Percentiles rank a stretch among this genome's conserved stretches.
These are phyloP conservation scores for Lodderomyces orthopsilosis DNA, from an alignment of 1,139 yeast genomes.

Conservation along the genomic window DNA sequence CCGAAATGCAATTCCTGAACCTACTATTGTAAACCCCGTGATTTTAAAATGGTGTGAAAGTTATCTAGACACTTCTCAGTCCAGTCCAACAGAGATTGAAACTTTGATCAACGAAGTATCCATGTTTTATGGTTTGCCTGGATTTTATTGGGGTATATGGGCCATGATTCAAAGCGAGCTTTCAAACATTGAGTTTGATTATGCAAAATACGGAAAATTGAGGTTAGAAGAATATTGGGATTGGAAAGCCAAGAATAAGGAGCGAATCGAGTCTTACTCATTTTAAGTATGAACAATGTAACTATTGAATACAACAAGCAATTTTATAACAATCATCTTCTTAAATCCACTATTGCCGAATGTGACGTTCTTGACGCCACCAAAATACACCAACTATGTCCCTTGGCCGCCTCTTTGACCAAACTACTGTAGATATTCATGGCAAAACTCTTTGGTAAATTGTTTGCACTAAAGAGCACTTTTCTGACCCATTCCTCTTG, in stretches of 20 bases:
- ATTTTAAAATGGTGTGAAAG: slow-evolving; percentile 55
- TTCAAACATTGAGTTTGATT: slow-evolving; percentile 73
- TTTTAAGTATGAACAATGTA: neutral
- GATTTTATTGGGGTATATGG: slow-evolving; percentile 87
- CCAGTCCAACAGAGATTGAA: slow-evolving; percentile 24
- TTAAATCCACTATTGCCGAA: slow-evolving; percentile 64
- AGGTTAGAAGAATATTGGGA: slow-evolving; percentile 68
- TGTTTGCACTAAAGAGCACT: slow-evolving; percentile 62
- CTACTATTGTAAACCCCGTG: slow-evolving; percentile 39
- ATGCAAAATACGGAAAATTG: slow-evolving; percentile 55
- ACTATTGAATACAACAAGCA: neutral
- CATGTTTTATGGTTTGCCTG: slow-evolving; percentile 73
- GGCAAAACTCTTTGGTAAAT: slow-evolving; percentile 72
- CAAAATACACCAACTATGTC: slow-evolving; percentile 69
- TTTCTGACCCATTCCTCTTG: slow-evolving; percentile 89
- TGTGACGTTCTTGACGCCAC: slow-evolving; percentile 73
- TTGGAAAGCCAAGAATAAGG: slow-evolving; percentile 47
- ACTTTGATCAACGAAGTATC: slow-evolving; percentile 53
- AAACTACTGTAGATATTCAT: slow-evolving; percentile 67
- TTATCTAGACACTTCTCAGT: slow-evolving; percentile 33
- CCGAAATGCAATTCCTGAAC: slow-evolving; percentile 56
- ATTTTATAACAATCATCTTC: slow-evolving; percentile 32
- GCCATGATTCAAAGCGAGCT: slow-evolving; percentile 72
- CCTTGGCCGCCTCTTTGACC: slow-evolving; percentile 68
- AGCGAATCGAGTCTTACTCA: neutral